phyloP scores from a whole-genome alignment of 371 early-diverging fungal species.

The Dentiscutata heterogama region DNA sequence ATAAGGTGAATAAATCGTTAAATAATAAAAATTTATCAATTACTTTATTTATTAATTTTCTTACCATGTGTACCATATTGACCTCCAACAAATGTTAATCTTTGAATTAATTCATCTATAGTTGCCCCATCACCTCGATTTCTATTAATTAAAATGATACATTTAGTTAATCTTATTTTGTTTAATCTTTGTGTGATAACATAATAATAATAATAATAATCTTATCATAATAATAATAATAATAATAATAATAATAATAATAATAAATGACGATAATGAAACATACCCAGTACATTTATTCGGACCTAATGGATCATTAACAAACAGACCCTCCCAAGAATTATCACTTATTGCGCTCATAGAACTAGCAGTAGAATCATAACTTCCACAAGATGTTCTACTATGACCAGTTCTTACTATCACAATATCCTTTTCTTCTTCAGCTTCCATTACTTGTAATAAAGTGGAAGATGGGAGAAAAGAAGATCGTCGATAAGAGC shows the following conservation, averaged over 20 bases:
- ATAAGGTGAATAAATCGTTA: background rate
- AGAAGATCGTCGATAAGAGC: constrained; percentile 16
- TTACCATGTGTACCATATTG: constrained; percentile 15
- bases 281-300: constrained; percentile 21
- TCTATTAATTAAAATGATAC: background rate
- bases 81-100: constrained; percentile 22
- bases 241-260: background rate
- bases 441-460: constrained; percentile 25
- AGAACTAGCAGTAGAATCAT: constrained; percentile 15
- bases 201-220: too few species aligned
- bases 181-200: too few species aligned
- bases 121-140: constrained; percentile 7
- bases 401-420: background rate
- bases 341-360: background rate
- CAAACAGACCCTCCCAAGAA: background rate
- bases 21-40: background rate
- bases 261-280: background rate
- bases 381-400: background rate
- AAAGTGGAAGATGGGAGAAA: background rate
- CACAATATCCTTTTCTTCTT: constrained; percentile 20
- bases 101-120: constrained; percentile 27
- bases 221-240: too few species aligned
- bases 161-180: too few species aligned
- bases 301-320: background rate
- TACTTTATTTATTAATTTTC: background rate